Evolutionary conservation across 2,329 filamentous ascomycete species (phyloP).

Genomic region (Penicillium concentricum): DNA sequence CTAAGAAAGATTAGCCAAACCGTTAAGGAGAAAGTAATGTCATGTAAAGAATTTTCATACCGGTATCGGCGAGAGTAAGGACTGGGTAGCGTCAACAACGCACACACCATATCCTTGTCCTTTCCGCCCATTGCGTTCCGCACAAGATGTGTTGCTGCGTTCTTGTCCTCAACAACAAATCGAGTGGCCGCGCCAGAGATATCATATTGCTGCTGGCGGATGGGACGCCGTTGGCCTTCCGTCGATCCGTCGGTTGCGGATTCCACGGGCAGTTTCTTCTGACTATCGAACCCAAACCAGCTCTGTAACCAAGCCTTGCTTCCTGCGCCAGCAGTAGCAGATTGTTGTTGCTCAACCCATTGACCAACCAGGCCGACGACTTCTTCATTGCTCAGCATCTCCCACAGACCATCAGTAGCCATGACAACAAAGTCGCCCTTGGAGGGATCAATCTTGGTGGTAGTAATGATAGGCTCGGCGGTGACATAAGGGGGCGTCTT

Average conservation of each 20-base stretch:
- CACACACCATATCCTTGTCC: constrained; percentile 90
- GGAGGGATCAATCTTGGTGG: constrained; percentile 83
- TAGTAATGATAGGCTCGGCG: constrained; percentile 90
- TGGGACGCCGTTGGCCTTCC: constrained; percentile 75
- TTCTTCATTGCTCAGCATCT: constrained; percentile 98
- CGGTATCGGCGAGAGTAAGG: constrained; percentile 90
- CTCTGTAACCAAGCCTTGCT: constrained; percentile 65
- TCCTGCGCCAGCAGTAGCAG: constrained; percentile 29
- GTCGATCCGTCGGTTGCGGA: constrained; percentile 48
- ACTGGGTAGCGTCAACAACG: constrained; percentile 83
- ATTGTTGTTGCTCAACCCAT: constrained; percentile 80
- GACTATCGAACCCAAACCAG: constrained; percentile 61
- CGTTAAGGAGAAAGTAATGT: not conserved
- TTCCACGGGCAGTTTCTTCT: constrained; percentile 72
- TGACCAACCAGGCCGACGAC: constrained; percentile 94
- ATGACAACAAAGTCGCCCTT: constrained; percentile 94
- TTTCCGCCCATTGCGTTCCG: constrained; percentile 92
- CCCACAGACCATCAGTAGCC: constrained; percentile 96
- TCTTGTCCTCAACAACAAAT: constrained; percentile 95
- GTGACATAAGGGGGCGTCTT: constrained; percentile 96
- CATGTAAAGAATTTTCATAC: constrained; percentile 50
- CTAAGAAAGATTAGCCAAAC: constrained; percentile 50
- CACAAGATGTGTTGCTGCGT: constrained; percentile 91
- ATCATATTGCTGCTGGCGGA: constrained; percentile 89
- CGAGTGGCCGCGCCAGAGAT: constrained; percentile 66